Percentiles rank a stretch among this genome's conserved stretches.
Evolutionary conservation across 495 filamentous ascomycete genomes (phyloP).

Genomic region (Lentithecium fluviatile): DNA sequence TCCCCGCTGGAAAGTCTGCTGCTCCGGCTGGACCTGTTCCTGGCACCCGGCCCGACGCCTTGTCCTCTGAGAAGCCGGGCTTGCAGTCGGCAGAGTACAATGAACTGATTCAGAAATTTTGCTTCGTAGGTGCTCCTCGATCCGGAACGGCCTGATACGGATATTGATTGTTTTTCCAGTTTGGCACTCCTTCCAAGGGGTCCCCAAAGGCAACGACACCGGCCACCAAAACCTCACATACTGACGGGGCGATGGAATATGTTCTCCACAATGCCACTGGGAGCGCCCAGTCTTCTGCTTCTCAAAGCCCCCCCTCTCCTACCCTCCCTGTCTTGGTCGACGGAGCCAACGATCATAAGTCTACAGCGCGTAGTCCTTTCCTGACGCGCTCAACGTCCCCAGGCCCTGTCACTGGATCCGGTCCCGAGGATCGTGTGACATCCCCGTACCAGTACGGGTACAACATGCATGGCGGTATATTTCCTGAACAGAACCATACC

Average conservation of each 20-base stretch:
- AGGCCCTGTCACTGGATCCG: constrained; percentile 38
- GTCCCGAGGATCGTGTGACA: constrained; percentile 30
- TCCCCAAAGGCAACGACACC: constrained; percentile 31
- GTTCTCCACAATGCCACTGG: constrained; percentile 20
- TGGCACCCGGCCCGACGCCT: constrained; percentile 38
- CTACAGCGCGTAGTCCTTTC: constrained; percentile 26
- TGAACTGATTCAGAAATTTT: constrained; percentile 95
- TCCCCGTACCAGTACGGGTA: constrained; percentile 40
- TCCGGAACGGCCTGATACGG: constrained; percentile 25
- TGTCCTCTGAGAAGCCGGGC: constrained; percentile 57
- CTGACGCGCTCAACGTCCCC: constrained; percentile 41
- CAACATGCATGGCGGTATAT: constrained; percentile 28
- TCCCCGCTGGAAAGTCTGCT: constrained; percentile 22
- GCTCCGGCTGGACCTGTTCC: constrained; percentile 23
- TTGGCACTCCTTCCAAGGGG: constrained; percentile 39
- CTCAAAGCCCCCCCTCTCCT: constrained; percentile 34
- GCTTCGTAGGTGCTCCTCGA: constrained; percentile 78
- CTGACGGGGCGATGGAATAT: constrained; percentile 36
- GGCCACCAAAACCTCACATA: constrained; percentile 21
- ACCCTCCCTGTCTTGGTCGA: constrained; percentile 27
- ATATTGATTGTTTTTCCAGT: constrained; percentile 41
- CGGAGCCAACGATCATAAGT: constrained; percentile 33
- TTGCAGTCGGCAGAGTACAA: constrained; percentile 83
- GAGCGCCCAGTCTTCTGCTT: constrained; percentile 35
- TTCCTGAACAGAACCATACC: constrained; percentile 32